Conservation (phyloP, 352 stramenopile genomes). For the Phytopythium cucurbitacearum region DNA sequence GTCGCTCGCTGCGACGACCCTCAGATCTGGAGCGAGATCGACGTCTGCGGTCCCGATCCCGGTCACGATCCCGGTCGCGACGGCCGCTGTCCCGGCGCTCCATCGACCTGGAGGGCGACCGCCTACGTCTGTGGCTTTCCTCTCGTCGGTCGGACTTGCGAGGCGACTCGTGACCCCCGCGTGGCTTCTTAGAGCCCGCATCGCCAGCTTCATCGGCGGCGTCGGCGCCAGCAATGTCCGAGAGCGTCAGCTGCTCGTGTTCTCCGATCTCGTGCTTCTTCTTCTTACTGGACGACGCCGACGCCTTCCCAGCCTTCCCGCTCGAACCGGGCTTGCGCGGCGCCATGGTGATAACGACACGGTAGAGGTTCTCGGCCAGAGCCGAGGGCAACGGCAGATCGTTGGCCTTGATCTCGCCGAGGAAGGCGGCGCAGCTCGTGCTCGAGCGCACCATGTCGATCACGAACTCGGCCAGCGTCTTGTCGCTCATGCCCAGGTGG, state of each 20-base stretch:
- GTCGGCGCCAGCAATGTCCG: constrained; percentile 53
- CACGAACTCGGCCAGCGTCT: constrained; percentile 96
- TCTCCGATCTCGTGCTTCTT: constrained; percentile 43
- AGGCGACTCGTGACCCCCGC: too few relatives aligned
- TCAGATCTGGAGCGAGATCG: constrained; percentile 38
- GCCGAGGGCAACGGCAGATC: constrained; percentile 56
- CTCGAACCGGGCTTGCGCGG: constrained; percentile 25
- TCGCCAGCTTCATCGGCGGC: constrained; percentile 16
- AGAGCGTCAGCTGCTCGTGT: constrained; percentile 60
- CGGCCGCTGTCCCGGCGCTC: constrained; percentile 20
- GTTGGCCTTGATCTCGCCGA: constrained; percentile 53
- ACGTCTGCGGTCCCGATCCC: constrained; percentile 23
- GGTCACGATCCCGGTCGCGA: constrained; percentile 18
- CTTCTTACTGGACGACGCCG: not conserved
- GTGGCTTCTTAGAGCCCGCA: constrained; percentile 6
- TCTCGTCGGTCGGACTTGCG: too few relatives aligned
- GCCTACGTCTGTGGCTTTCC: not conserved
- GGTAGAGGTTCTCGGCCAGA: constrained; percentile 73
- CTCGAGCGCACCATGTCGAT: constrained; percentile 87
- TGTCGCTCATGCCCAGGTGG: constrained; percentile 94
- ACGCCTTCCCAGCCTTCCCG: constrained; percentile 2
- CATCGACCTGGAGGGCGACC: constrained; percentile 11
- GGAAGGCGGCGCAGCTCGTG: constrained; percentile 54
- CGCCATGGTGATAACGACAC: constrained; percentile 81
- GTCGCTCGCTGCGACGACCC: constrained; percentile 1